Conservation (phyloP, 139 green algal genomes). For the Coelastrella sp. region DNA sequence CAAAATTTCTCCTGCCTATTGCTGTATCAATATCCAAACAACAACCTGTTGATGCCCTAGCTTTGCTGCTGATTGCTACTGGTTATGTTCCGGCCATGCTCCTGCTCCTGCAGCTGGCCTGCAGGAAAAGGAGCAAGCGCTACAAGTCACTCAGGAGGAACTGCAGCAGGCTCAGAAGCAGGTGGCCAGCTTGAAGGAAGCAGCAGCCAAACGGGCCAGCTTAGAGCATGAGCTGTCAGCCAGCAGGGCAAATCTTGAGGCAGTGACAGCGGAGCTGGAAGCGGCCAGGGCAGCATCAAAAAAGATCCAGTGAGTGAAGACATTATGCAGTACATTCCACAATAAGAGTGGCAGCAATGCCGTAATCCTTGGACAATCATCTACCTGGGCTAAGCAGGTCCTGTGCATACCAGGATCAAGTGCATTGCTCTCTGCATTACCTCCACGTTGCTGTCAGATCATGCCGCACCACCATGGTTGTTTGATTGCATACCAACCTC, state of each 20-base stretch:
- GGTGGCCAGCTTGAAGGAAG: neutral
- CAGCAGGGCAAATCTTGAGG: conserved; percentile 17
- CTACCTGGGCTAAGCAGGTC: too few relatives aligned
- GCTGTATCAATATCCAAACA: neutral
- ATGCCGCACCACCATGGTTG: too few relatives aligned
- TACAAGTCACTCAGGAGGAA: neutral
- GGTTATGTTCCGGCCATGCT: neutral
- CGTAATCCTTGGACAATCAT: too few relatives aligned
- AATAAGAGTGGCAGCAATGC: neutral
- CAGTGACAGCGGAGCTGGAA: conserved; percentile 17
- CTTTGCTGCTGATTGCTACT: conserved; percentile 1
- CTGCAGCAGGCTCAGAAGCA: conserved; percentile 11
- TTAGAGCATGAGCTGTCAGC: conserved; percentile 22
- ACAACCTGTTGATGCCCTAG: neutral
- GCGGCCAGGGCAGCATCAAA: conserved; percentile 2
- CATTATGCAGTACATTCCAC: neutral
- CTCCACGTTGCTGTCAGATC: too few relatives aligned
- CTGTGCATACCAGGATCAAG: too few relatives aligned
- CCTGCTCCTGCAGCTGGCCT: neutral
- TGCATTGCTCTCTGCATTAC: too few relatives aligned
- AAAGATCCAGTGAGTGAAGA: neutral
- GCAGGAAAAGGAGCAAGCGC: conserved; percentile 1
- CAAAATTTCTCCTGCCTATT: neutral
- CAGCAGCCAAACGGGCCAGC: neutral
- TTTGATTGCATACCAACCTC: too few relatives aligned